A percentile compares a stretch with the other conserved stretches of the same genome.
phyloP scores from a whole-genome alignment of 169 alveolate species.

The Cryptosporidium viatorum region DNA sequence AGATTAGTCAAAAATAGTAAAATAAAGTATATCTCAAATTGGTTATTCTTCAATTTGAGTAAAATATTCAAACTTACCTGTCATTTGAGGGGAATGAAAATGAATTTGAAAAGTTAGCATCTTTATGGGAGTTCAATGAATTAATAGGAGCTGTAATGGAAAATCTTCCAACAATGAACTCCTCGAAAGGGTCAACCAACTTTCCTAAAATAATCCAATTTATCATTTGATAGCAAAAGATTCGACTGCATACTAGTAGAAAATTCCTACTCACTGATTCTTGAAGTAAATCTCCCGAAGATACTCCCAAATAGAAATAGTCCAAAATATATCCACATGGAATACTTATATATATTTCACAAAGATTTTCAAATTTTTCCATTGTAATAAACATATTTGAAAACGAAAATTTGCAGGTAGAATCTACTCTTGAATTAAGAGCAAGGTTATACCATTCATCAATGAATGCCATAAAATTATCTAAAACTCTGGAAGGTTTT shows the following conservation, averaged over 20 bases:
- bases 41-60: background rate
- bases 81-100: constrained; percentile 40
- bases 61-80: constrained; percentile 22
- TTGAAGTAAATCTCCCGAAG: constrained; percentile 30
- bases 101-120: background rate
- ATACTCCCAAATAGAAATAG: constrained; percentile 22
- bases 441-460: constrained; percentile 53
- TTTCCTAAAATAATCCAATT: constrained; percentile 51
- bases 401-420: constrained; percentile 39
- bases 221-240: constrained; percentile 50
- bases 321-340: constrained; percentile 64
- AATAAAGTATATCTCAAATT: background rate
- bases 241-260: constrained; percentile 39
- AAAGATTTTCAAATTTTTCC: constrained; percentile 35
- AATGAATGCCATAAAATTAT: constrained; percentile 32
- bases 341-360: constrained; percentile 49
- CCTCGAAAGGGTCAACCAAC: constrained; percentile 70
- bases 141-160: constrained; percentile 15
- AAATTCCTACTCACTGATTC: constrained; percentile 38
- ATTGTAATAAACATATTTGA: constrained; percentile 28
- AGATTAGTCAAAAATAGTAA: background rate
- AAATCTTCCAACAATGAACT: constrained; percentile 45
- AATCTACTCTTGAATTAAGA: constrained; percentile 9
- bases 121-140: background rate
- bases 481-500: constrained; percentile 21